Conservation (phyloP, 495 filamentous ascomycete genomes). For the Penicillium lagena region DNA sequence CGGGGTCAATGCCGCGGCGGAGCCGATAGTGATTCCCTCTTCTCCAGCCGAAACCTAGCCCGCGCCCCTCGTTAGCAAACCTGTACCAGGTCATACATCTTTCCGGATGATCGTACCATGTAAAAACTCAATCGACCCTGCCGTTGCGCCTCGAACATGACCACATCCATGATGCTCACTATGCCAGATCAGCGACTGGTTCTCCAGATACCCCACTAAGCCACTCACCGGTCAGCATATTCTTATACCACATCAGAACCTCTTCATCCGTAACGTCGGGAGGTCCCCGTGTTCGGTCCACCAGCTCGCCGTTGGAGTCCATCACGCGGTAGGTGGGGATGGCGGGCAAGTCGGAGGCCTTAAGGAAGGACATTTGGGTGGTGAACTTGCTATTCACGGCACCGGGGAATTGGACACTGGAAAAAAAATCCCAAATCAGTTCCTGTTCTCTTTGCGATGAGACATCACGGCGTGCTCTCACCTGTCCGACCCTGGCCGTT, state of each 20-base stretch:
- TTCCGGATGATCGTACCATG: constrained; percentile 52
- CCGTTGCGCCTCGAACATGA: constrained; percentile 86
- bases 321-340: constrained; percentile 85
- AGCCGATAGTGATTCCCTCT: constrained; percentile 88
- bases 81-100: background rate
- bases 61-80: background rate
- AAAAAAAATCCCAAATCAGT: constrained; percentile 1
- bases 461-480: constrained; percentile 16
- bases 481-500: constrained; percentile 64
- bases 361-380: constrained; percentile 65
- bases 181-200: background rate
- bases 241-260: constrained; percentile 57
- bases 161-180: constrained; percentile 88
- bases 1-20: constrained; percentile 70
- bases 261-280: constrained; percentile 64
- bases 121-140: constrained; percentile 89
- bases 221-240: constrained; percentile 56
- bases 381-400: constrained; percentile 92
- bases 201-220: background rate
- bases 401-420: constrained; percentile 84
- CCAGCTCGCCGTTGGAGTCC: constrained; percentile 71
- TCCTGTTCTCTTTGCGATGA: background rate
- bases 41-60: constrained; percentile 80
- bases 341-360: constrained; percentile 56
- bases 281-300: constrained; percentile 57